These are phyloP conservation scores for Cryptomeria japonica DNA, from an alignment of 75 land plant species.

Conservation along the genomic window DNA sequence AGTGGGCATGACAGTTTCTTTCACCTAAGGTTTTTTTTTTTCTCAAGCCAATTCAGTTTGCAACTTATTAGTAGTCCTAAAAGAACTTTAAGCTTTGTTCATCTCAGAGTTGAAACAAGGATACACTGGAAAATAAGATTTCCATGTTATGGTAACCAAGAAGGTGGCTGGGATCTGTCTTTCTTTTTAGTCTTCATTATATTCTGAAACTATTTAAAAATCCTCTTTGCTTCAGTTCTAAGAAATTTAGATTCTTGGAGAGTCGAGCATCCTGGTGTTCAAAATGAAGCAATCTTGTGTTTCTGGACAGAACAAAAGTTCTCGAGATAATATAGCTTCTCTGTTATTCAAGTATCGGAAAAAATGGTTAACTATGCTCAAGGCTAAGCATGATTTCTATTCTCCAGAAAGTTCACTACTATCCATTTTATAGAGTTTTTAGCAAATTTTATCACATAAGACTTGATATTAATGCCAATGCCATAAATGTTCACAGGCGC, in stretches of 20 bases:
- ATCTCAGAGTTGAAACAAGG: neutral
- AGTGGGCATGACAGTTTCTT: no score
- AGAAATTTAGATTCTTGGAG: neutral
- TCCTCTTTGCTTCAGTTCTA: neutral
- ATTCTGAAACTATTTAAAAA: neutral
- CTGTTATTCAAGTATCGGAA: neutral
- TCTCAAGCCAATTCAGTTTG: neutral
- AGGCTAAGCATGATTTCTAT: neutral
- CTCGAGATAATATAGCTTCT: neutral
- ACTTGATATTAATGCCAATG: neutral
- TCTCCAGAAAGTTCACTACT: neutral
- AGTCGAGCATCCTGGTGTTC: neutral
- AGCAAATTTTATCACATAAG: neutral
- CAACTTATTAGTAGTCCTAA: neutral
- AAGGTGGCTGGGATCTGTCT: neutral
- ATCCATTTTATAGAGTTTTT: neutral
- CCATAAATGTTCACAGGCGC: neutral
- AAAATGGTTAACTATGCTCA: neutral
- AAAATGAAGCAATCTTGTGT: neutral
- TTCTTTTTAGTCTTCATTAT: neutral
- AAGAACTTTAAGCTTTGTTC: neutral
- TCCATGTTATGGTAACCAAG: neutral
- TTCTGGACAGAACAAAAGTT: neutral
- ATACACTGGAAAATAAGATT: neutral
- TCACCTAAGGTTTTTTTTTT: neutral